Evolutionary conservation across 371 early-diverging fungal genomes (phyloP).

Genomic region (Blakeslea trispora): DNA sequence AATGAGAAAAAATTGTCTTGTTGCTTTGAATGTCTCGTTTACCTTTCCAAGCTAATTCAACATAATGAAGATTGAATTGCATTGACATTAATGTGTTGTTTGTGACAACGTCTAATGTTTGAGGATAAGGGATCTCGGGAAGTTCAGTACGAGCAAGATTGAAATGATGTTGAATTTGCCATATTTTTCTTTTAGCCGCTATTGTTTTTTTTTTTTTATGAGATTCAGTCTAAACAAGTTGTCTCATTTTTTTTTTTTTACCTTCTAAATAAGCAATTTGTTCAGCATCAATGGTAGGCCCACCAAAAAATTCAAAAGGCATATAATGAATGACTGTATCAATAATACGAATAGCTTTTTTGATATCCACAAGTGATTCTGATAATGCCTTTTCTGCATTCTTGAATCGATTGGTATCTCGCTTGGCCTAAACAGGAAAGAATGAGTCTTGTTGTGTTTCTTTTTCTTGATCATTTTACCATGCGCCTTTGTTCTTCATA

Average conservation of each 20-base stretch:
- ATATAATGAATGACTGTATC: slow-evolving; percentile 32
- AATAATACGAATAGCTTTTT: slow-evolving; percentile 26
- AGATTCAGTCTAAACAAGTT: too few species aligned
- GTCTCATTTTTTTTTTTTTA: slow-evolving; percentile 13
- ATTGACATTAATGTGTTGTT: slow-evolving; percentile 36
- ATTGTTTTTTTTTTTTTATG: too few species aligned
- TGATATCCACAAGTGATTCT: slow-evolving; percentile 24
- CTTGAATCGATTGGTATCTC: slow-evolving; percentile 32
- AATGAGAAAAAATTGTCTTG: too few species aligned
- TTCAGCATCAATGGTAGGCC: slow-evolving; percentile 36
- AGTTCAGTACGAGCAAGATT: slow-evolving; percentile 36
- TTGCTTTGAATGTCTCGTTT: background rate
- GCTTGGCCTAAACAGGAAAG: slow-evolving; percentile 30
- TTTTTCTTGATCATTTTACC: too few species aligned
- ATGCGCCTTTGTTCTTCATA: slow-evolving; percentile 28
- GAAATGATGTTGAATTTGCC: slow-evolving; percentile 37
- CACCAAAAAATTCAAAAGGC: slow-evolving; percentile 47
- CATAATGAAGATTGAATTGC: slow-evolving; percentile 27
- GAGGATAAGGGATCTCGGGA: slow-evolving; percentile 49
- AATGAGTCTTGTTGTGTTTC: too few species aligned
- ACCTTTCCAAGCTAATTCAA: slow-evolving; percentile 49
- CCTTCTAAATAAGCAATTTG: slow-evolving; percentile 39
- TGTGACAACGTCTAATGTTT: slow-evolving; percentile 37
- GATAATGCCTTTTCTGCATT: slow-evolving; percentile 35
- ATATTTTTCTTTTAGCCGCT: slow-evolving; percentile 29